phyloP scores from a whole-genome alignment of 1,284 basidiomycete genomes.

The Ceratobasidium papillatum region DNA sequence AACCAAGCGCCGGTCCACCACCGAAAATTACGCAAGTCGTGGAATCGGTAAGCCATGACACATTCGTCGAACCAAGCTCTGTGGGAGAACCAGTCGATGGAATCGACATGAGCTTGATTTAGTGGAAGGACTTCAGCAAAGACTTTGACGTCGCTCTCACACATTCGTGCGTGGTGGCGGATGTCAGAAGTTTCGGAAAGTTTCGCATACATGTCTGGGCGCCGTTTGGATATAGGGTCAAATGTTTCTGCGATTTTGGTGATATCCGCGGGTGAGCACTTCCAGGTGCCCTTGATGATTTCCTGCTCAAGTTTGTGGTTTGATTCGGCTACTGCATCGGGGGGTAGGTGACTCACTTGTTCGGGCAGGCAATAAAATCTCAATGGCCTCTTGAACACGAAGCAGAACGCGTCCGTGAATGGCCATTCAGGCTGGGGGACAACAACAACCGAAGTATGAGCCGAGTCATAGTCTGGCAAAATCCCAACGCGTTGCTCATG shows the following conservation, averaged over 20 bases:
- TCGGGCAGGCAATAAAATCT: not conserved
- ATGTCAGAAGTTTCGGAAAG: not conserved
- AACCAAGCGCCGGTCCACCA: not conserved
- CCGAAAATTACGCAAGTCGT: not conserved
- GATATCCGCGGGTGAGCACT: not conserved
- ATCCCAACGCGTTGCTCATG: not conserved
- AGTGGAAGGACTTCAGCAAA: not conserved
- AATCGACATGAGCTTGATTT: not conserved
- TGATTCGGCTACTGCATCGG: not conserved
- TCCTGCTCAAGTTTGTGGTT: not conserved
- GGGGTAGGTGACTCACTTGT: not conserved
- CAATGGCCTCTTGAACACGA: not conserved
- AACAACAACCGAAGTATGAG: not conserved
- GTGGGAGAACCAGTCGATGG: not conserved
- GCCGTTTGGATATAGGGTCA: too few relatives aligned
- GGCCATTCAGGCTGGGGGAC: not conserved
- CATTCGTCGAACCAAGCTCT: constrained; percentile 42
- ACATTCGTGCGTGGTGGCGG: constrained; percentile 1
- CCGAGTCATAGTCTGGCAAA: too few relatives aligned
- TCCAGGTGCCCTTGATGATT: not conserved
- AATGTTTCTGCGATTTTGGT: not conserved
- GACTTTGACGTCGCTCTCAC: not conserved
- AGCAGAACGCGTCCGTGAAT: not conserved
- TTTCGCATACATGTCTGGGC: not conserved
- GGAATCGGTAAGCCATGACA: constrained; percentile 37